These are phyloP conservation scores for Margaritispora aquatica DNA, from an alignment of 495 filamentous ascomycete genomes.

Conservation along the genomic window DNA sequence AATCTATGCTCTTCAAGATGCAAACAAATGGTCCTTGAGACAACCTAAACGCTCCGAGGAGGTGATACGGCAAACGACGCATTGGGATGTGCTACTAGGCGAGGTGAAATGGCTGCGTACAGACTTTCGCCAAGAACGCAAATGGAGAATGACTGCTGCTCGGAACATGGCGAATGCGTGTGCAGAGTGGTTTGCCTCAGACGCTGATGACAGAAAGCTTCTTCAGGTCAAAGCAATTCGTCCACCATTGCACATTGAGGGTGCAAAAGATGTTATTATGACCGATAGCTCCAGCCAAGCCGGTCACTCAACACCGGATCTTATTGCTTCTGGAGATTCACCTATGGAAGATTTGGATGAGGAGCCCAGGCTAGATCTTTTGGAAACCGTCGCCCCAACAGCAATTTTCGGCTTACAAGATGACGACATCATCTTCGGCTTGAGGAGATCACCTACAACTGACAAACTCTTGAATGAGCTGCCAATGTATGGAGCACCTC, in stretches of 20 bases:
- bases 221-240: slow-evolving; percentile 57
- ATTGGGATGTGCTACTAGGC: slow-evolving; percentile 79
- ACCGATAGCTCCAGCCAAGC: slow-evolving; percentile 22
- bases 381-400: slow-evolving; percentile 54
- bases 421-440: slow-evolving; percentile 73
- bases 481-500: slow-evolving; percentile 67
- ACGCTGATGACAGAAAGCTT: slow-evolving; percentile 49
- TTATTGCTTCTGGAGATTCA: slow-evolving; percentile 55
- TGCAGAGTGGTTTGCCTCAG: slow-evolving; percentile 67
- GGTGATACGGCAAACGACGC: slow-evolving; percentile 64
- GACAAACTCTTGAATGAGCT: slow-evolving; percentile 83
- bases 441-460: slow-evolving; percentile 67
- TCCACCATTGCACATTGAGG: slow-evolving; percentile 1
- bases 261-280: slow-evolving; percentile 17
- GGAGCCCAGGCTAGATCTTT: slow-evolving; percentile 34
- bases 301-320: slow-evolving; percentile 62
- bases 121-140: slow-evolving; percentile 88
- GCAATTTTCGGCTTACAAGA: slow-evolving; percentile 76
- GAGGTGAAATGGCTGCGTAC: slow-evolving; percentile 98
- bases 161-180: slow-evolving; percentile 72
- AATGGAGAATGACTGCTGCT: slow-evolving; percentile 84
- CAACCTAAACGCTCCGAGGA: slow-evolving; percentile 77
- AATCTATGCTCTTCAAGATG: slow-evolving; percentile 82
- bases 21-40: slow-evolving; percentile 83
- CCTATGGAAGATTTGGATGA: slow-evolving; percentile 39